Base-by-base conservation (phyloP, 2,329 filamentous ascomycete genomes). In the Fusarium aywerte region DNA sequence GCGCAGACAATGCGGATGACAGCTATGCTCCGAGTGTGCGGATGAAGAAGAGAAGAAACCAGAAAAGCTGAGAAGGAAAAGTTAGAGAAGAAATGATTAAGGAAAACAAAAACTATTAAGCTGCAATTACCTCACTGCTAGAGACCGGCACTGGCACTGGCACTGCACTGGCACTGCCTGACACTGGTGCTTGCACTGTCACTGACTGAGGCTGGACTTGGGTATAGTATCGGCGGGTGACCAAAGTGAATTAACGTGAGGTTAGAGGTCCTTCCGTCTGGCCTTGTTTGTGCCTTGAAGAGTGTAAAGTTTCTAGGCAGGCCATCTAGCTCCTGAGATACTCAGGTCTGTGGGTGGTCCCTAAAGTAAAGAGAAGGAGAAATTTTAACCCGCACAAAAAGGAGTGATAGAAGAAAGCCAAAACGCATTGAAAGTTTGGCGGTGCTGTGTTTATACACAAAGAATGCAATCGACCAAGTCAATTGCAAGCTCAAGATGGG, bases 401-500 rank as follows among this genome's bases (percentile, higher is more conserved):
- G 16, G 9, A 36, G 8, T 18, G 16, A 25, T 32, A 20, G 11
- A 23, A 23, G 20, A 21, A 31, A 29, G 11, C 23, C 27, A 7
- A 23, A 16, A 7, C 20, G 11, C 20, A 15, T 43, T 21, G 9
- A 4, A 15, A 40, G n/a, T 36, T 49, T 43, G 15, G 20, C 18
- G 21, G 27, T 40, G 39, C 44, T 61, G 12, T 27, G 20, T 27
- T 25, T 25, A 27, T 25, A 36, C 32, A 21, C 32, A 52, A 69
- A 59, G 49, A 47, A 38, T 31, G 23, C 38, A 52, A 39, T 62
- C 39, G 33, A 39, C 51, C 31, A 55, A 52, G 52, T 58, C 43
- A 23, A 25, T 33, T 43, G 51, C 32, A 51, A 31, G 29, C 33
- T 51, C n/a, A 58, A 51, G 35, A 50, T 53, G 66, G 66, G 50